Conservation (phyloP, 1,284 basidiomycete genomes). For the Nidula niveotomentosa region DNA sequence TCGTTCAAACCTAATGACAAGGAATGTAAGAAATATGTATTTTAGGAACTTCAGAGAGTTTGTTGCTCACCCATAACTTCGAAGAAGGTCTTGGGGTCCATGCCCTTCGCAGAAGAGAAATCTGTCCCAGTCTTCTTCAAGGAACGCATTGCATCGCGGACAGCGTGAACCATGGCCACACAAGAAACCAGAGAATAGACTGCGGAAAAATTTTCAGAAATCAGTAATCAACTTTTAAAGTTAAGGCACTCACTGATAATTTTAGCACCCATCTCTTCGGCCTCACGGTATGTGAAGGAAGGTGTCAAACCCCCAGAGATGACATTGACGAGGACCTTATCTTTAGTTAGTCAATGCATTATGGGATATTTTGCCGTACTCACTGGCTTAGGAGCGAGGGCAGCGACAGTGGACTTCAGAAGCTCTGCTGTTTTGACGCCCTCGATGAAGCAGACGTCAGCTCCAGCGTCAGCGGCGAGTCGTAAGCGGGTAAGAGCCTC, state of each 20-base stretch:
- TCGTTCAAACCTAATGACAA: constrained; percentile 37
- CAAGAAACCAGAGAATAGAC: constrained; percentile 26
- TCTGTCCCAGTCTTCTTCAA: constrained; percentile 75
- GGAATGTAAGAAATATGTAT: background rate
- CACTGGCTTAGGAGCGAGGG: constrained; percentile 69
- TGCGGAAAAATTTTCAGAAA: constrained; percentile 3
- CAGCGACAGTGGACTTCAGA: constrained; percentile 61
- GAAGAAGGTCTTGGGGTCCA: constrained; percentile 72
- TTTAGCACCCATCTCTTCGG: constrained; percentile 28
- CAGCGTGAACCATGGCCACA: constrained; percentile 42
- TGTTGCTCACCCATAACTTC: constrained; percentile 54
- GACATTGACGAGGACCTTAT: constrained; percentile 25
- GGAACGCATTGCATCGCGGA: constrained; percentile 68
- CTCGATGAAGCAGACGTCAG: constrained; percentile 86
- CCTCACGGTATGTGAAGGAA: constrained; percentile 25
- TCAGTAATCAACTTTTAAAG: background rate
- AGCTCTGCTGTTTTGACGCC: constrained; percentile 73
- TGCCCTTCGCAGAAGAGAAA: constrained; percentile 61
- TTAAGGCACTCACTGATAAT: constrained; percentile 23
- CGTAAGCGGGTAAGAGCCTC: constrained; percentile 71
- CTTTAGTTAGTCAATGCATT: background rate
- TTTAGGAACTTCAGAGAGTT: background rate
- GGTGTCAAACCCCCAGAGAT: constrained; percentile 30
- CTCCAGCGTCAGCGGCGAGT: constrained; percentile 73
- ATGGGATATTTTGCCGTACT: constrained; percentile 8